Evolutionary conservation across 371 early-diverging fungal genomes (phyloP).

Genomic region (Apophysomyces trapeziformis): DNA sequence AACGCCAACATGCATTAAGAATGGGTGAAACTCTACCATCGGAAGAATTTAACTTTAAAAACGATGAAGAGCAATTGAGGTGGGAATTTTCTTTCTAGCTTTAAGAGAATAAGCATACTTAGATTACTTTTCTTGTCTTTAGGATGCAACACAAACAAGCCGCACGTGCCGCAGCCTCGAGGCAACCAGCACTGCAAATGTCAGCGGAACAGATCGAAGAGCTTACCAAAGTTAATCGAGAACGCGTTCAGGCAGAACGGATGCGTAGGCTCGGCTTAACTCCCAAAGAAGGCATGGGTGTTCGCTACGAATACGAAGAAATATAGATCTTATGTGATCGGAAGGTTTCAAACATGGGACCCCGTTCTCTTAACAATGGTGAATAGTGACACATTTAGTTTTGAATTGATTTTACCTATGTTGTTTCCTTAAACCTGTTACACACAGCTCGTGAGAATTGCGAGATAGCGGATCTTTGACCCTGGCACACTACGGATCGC

Average conservation of each 20-base stretch:
- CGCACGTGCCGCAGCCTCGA: slow-evolving; percentile 23
- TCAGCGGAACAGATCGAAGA: slow-evolving; percentile 67
- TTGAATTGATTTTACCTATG: neutral
- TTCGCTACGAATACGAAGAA: slow-evolving; percentile 50
- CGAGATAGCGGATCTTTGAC: neutral
- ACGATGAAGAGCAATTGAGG: slow-evolving; percentile 57
- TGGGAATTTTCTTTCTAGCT: slow-evolving; percentile 11
- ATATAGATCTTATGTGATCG: neutral
- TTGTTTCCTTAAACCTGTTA: slow-evolving; percentile 8
- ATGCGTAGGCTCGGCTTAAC: slow-evolving; percentile 69
- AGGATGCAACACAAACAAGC: slow-evolving; percentile 29
- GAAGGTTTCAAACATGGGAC: neutral
- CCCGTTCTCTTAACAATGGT: slow-evolving; percentile 4
- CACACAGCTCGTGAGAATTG: slow-evolving; percentile 11
- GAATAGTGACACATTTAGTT: slow-evolving; percentile 1
- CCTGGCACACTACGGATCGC: neutral
- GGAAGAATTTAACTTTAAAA: slow-evolving; percentile 36
- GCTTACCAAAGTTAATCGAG: slow-evolving; percentile 64
- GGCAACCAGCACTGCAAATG: slow-evolving; percentile 40
- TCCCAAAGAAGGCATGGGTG: slow-evolving; percentile 54
- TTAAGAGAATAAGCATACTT: neutral
- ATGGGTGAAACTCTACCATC: slow-evolving; percentile 53
- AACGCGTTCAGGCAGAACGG: slow-evolving; percentile 69
- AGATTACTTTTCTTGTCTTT: neutral
- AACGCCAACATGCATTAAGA: slow-evolving; percentile 57